These are phyloP conservation scores for Xerocomellus amylosporus DNA, from an alignment of 768 basidiomycete genomes.

Conservation along the genomic window DNA sequence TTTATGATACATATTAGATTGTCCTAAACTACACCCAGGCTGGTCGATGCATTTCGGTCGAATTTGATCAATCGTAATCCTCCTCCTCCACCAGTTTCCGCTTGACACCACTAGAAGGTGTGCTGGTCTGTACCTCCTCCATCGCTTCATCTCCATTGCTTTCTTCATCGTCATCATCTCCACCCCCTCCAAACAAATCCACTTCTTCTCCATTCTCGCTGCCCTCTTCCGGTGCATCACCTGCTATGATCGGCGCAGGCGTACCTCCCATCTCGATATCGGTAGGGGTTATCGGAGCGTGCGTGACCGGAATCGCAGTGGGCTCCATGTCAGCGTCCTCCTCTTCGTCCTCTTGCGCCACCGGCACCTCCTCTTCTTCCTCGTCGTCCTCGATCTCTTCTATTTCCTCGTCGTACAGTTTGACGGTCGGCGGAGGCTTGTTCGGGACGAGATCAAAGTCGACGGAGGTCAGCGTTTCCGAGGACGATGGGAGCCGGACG, in stretches of 20 bases:
- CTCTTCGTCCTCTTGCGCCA: slow-evolving; percentile 52
- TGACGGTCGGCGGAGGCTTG: slow-evolving; percentile 74
- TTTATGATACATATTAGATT: slow-evolving; percentile 31
- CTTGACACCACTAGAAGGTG: slow-evolving; percentile 63
- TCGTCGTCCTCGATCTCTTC: slow-evolving; percentile 69
- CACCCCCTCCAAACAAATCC: slow-evolving; percentile 70
- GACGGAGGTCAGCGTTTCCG: slow-evolving; percentile 73
- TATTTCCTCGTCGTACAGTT: slow-evolving; percentile 74
- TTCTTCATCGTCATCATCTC: slow-evolving; percentile 70
- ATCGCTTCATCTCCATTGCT: slow-evolving; percentile 58
- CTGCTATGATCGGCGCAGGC: slow-evolving; percentile 31
- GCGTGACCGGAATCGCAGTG: slow-evolving; percentile 45
- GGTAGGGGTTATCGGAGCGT: slow-evolving; percentile 46
- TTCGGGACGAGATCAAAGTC: slow-evolving; percentile 88
- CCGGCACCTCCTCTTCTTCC: slow-evolving; percentile 9
- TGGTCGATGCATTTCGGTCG: slow-evolving; percentile 2
- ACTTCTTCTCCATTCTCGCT: slow-evolving; percentile 73
- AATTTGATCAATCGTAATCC: slow-evolving; percentile 63
- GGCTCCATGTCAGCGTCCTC: slow-evolving; percentile 69
- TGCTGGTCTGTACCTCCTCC: slow-evolving; percentile 67
- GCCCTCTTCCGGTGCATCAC: slow-evolving; percentile 53
- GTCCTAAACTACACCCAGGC: slow-evolving; percentile 10
- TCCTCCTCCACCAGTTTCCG: slow-evolving; percentile 84
- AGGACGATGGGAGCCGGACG: slow-evolving; percentile 66
- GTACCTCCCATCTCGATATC: slow-evolving; percentile 56